Evolutionary conservation across 371 early-diverging fungal species (phyloP), one percentile per base, ranked within the genome.

Genomic region (Thermomucor indicae-seudaticae): DNA sequence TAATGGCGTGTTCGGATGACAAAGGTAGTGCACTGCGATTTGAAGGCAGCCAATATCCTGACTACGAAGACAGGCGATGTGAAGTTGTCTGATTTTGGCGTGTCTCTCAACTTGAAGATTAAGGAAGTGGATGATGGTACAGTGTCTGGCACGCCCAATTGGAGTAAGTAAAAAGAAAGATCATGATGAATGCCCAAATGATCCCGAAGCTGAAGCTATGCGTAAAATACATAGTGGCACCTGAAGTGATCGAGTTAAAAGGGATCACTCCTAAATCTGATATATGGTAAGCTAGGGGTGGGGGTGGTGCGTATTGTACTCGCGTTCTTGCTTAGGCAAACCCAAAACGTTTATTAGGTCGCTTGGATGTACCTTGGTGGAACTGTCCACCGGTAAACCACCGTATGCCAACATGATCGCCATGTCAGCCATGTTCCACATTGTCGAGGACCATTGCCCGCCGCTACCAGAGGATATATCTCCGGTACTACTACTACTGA

Each of bases 61-160:
- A 88, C 92, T 0, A 97, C 96, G 7, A 96, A 96, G 58, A 84
- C 91, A 41, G 97, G 96, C 0, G 81, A 84, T 39, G 89, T 93
- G 10, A 97, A 97, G 64, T 68, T 97, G 27, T 91, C 96, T 0
- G 97, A 97, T 63, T 97, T 97, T 67, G 96, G 97, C 25, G 92
- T 91, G 12, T 88, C 90, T n/a, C 72, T 93, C 16, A 91, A 90
- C 38, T 67, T 88, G 27, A 78, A 89, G 59, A 67, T 89, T 68
- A 64, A 78, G 23, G 81, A 74, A 48, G 84, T 81, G 11, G 85
- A 86, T 47, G 50, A 79, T 31, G 86, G 84, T 46, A 58, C 82
- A 7, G 80, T 89, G 1, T 89, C 90, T n/a, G 97, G 97, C n/a
- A 91, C 93, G n/a, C 96, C 96, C 1, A 92, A 93, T 61, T 97